Conservation (phyloP, 371 early-diverging fungal genomes). For the Phascolomyces articulosus region DNA sequence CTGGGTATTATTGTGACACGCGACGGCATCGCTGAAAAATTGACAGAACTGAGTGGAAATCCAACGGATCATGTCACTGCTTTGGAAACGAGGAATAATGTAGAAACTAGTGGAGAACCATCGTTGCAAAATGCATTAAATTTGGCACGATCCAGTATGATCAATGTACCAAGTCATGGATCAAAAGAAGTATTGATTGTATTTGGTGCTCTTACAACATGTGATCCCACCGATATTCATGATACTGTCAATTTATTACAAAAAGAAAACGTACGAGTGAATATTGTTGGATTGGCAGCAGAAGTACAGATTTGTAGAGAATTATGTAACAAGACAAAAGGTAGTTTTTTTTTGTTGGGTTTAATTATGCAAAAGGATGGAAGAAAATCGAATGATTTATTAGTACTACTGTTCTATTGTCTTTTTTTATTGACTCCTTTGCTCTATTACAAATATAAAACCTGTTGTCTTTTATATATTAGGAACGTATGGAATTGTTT, state of each 20-base stretch:
- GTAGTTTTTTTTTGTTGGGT: constrained; percentile 29
- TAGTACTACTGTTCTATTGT: no score
- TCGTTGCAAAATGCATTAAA: constrained; percentile 92
- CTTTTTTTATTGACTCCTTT: no score
- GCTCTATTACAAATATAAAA: no score
- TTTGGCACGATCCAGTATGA: constrained; percentile 67
- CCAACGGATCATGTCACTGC: constrained; percentile 79
- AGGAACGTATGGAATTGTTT: constrained; percentile 84
- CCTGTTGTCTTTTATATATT: neutral
- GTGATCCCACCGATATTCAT: constrained; percentile 91
- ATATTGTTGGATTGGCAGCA: constrained; percentile 87
- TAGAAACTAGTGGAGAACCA: constrained; percentile 87
- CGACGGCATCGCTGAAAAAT: constrained; percentile 86
- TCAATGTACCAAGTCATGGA: constrained; percentile 92
- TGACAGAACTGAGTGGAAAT: constrained; percentile 85
- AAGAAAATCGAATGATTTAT: neutral
- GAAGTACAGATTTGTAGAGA: constrained; percentile 87
- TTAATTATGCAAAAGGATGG: no score
- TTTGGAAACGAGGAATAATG: constrained; percentile 64
- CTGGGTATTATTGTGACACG: constrained; percentile 86
- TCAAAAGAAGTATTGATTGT: constrained; percentile 86
- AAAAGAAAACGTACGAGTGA: constrained; percentile 75
- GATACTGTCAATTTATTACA: constrained; percentile 76
- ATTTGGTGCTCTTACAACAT: constrained; percentile 87
- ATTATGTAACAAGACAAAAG: constrained; percentile 78